Evolutionary conservation across 208 protist species (phyloP).

Genomic region (Blechomonas ayalai): DNA sequence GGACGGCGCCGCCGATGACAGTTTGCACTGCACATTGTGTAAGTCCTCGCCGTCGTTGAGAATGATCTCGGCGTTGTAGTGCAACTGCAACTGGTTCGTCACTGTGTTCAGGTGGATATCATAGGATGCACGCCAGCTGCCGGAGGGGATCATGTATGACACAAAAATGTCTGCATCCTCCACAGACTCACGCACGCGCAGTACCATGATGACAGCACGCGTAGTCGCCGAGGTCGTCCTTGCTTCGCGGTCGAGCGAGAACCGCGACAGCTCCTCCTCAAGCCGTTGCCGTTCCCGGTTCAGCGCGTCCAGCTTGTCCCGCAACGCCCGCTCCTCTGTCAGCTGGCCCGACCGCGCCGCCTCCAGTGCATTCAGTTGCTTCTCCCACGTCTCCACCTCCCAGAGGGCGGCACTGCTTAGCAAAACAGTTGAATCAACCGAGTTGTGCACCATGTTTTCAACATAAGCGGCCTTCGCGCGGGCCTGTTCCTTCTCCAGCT

Average conservation of each 20-base stretch:
- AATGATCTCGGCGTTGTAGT: slow-evolving; percentile 17
- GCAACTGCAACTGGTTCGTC: slow-evolving; percentile 2
- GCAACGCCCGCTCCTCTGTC: slow-evolving; percentile 1
- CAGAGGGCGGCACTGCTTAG: not conserved
- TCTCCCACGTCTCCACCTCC: slow-evolving; percentile 11
- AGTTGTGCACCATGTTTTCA: not conserved
- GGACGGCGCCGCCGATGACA: slow-evolving; percentile 12
- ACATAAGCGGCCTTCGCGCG: slow-evolving; percentile 5
- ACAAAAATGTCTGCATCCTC: slow-evolving; percentile 7
- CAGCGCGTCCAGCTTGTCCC: not conserved
- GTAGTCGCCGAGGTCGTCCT: too few species aligned
- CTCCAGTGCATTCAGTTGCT: slow-evolving; percentile 8
- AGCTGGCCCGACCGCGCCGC: not conserved
- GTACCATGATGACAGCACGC: slow-evolving; percentile 10
- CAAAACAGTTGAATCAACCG: slow-evolving; percentile 7
- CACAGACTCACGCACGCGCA: slow-evolving; percentile 1
- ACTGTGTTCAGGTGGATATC: slow-evolving; percentile 12
- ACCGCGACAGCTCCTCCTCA: not conserved
- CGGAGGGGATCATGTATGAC: slow-evolving; percentile 9
- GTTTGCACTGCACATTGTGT: slow-evolving; percentile 8
- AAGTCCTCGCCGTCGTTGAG: slow-evolving; percentile 9
- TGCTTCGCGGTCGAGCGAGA: not conserved
- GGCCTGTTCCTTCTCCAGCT: slow-evolving; percentile 1
- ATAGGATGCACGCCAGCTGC: slow-evolving; percentile 14
- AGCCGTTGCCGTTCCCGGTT: not conserved